Conservation (phyloP, 352 stramenopile species). For the Achlya hypogyna region DNA sequence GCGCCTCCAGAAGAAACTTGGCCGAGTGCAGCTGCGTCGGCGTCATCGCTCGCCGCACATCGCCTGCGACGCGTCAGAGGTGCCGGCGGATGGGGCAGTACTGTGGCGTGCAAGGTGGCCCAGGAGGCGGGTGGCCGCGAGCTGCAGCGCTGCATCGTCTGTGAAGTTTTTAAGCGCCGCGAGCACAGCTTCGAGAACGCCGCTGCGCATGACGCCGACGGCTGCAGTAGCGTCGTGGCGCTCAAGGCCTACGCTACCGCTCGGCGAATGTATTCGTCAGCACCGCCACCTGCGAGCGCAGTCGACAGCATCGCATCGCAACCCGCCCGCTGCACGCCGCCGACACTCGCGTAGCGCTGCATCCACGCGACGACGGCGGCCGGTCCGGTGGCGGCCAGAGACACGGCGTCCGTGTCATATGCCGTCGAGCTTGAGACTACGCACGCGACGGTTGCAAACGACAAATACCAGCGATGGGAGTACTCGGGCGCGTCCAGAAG, state of each 20-base stretch:
- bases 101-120: background rate
- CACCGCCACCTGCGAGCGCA: background rate
- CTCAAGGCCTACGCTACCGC: background rate
- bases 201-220: constrained; percentile 22
- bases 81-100: background rate
- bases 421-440: constrained; percentile 23
- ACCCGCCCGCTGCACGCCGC: constrained; percentile 32
- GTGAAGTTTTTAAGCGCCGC: constrained; percentile 45
- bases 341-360: constrained; percentile 28
- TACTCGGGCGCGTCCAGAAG: constrained; percentile 35
- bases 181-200: constrained; percentile 25
- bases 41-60: background rate
- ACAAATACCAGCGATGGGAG: background rate
- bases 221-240: constrained; percentile 12
- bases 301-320: constrained; percentile 32
- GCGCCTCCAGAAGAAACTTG: constrained; percentile 14
- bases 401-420: constrained; percentile 21
- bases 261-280: background rate
- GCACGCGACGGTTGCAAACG: background rate
- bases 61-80: background rate
- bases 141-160: constrained; percentile 31
- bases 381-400: background rate
- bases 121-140: background rate
- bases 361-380: constrained; percentile 31
- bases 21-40: background rate